A percentile compares a stretch with the other conserved stretches of the same genome.
These are phyloP conservation scores for Pythium chondricola DNA, from an alignment of 352 stramenopile genomes.

Conservation along the genomic window DNA sequence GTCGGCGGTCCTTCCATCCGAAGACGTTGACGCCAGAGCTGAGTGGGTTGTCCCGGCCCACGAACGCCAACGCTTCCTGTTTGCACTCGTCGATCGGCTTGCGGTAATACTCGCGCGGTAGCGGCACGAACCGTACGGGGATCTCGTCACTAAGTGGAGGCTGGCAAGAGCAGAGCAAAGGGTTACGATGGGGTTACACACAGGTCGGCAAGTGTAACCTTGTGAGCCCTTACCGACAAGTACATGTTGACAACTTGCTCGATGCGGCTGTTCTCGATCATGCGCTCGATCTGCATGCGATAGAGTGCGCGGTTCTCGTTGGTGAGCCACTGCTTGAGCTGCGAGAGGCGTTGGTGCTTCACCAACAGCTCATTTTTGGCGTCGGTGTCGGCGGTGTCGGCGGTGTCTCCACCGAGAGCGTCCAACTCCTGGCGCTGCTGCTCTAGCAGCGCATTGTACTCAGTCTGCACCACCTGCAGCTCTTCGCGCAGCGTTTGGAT, in stretches of 20 bases:
- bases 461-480: background rate
- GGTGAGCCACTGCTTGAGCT: constrained; percentile 3
- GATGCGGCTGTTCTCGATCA: constrained; percentile 8
- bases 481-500: constrained; percentile 6
- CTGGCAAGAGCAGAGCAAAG: background rate
- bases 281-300: background rate
- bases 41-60: too few species aligned
- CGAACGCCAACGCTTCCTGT: background rate
- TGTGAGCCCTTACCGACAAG: too few species aligned
- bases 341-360: background rate
- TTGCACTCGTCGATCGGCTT: background rate
- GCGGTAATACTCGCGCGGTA: background rate
- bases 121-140: background rate
- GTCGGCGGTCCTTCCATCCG: constrained; percentile 3
- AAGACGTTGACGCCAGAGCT: constrained; percentile 4
- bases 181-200: background rate
- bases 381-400: background rate
- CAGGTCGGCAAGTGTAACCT: background rate
- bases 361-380: background rate
- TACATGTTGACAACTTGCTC: constrained; percentile 6
- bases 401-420: background rate
- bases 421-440: background rate
- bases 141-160: background rate
- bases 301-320: constrained; percentile 5
- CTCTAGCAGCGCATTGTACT: constrained; percentile 4